Percentiles rank a stretch among this genome's conserved stretches.
These are phyloP conservation scores for Cyclocybe cylindracea DNA, from an alignment of 768 basidiomycete species.

Conservation along the genomic window DNA sequence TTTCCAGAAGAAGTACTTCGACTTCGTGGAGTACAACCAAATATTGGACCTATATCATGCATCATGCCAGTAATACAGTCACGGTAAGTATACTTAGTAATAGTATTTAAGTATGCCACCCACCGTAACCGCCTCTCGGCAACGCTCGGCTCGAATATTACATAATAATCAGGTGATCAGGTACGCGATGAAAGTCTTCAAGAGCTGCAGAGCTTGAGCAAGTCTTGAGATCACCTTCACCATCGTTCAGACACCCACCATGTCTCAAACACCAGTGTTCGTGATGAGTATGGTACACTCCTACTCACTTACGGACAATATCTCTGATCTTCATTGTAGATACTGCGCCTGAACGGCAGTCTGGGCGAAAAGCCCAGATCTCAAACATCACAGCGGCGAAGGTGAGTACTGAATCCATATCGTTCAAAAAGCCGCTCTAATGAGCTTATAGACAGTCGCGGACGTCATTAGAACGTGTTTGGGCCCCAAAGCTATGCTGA, in stretches of 20 bases:
- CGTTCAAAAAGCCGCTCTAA: background rate
- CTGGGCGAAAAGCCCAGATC: conserved; percentile 92
- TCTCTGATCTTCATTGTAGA: conserved; percentile 44
- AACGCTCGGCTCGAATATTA: too few relatives aligned
- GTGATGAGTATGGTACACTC: conserved; percentile 65
- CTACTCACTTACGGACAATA: background rate
- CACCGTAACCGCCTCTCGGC: too few relatives aligned
- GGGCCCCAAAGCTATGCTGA: conserved; percentile 97
- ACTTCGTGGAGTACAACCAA: too few relatives aligned
- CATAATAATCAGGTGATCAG: too few relatives aligned
- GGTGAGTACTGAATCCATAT: conserved; percentile 43
- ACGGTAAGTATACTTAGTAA: too few relatives aligned
- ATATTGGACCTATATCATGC: too few relatives aligned
- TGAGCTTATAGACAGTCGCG: conserved; percentile 70
- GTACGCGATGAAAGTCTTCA: too few relatives aligned
- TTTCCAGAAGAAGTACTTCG: too few relatives aligned
- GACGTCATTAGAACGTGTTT: conserved; percentile 98
- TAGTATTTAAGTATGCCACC: too few relatives aligned
- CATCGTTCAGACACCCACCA: conserved; percentile 14
- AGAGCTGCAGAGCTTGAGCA: too few relatives aligned
- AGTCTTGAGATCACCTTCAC: too few relatives aligned
- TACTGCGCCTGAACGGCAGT: conserved; percentile 91
- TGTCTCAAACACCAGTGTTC: conserved; percentile 77
- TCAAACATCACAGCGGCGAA: conserved; percentile 98
- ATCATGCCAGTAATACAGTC: too few relatives aligned